Conservation (phyloP, 108 stramenopile species). For the Cyclotella cryptica region DNA sequence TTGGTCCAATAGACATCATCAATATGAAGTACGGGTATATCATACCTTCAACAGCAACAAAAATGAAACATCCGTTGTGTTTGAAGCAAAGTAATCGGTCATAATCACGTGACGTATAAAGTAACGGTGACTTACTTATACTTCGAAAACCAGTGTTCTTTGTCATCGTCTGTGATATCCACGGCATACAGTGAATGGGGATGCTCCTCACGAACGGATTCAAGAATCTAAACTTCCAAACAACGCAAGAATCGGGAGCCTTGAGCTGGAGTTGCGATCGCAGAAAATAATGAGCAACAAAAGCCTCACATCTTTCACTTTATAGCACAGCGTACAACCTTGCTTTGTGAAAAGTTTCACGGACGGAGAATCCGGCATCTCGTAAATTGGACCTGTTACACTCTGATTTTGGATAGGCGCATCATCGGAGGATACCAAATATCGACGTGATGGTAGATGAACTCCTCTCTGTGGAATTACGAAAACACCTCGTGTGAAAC, state of each 20-base stretch:
- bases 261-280: neutral
- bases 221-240: slow-evolving; percentile 40
- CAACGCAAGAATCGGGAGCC: neutral
- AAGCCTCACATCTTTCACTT: slow-evolving; percentile 60
- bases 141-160: slow-evolving; percentile 63
- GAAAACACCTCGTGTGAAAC: neutral
- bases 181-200: slow-evolving; percentile 81
- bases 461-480: slow-evolving; percentile 4
- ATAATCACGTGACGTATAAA: neutral
- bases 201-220: slow-evolving; percentile 55
- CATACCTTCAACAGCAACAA: slow-evolving; percentile 49
- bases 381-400: slow-evolving; percentile 75
- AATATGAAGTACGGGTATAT: slow-evolving; percentile 86
- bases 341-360: slow-evolving; percentile 82
- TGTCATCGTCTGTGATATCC: slow-evolving; percentile 82
- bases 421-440: neutral
- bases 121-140: slow-evolving; percentile 61
- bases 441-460: neutral
- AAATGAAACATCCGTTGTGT: neutral
- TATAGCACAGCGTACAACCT: slow-evolving; percentile 86
- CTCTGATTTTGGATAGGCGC: neutral
- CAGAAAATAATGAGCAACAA: neutral
- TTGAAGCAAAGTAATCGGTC: neutral
- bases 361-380: slow-evolving; percentile 36
- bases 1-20: slow-evolving; percentile 81